Conservation (phyloP, 768 basidiomycete species). For the Boletus speciosus region DNA sequence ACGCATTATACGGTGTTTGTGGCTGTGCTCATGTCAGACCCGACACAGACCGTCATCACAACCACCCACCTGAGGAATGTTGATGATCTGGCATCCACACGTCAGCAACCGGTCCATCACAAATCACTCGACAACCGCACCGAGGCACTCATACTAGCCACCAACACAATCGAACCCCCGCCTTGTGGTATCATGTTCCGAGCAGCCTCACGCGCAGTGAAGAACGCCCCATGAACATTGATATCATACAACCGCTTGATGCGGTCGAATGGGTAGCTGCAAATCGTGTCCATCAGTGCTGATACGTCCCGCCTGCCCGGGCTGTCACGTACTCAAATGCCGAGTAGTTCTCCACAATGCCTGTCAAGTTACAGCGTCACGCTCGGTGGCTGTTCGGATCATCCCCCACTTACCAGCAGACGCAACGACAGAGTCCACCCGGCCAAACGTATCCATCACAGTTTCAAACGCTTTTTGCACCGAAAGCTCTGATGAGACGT, state of each 20-base stretch:
- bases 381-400: slow-evolving; percentile 3
- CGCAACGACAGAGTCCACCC: slow-evolving; percentile 80
- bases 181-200: slow-evolving; percentile 83
- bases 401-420: slow-evolving; percentile 64
- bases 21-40: slow-evolving; percentile 39
- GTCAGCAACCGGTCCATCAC: not conserved
- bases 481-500: slow-evolving; percentile 78
- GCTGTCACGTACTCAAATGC: slow-evolving; percentile 73
- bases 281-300: slow-evolving; percentile 7
- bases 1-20: slow-evolving; percentile 95
- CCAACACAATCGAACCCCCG: slow-evolving; percentile 77
- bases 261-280: slow-evolving; percentile 81
- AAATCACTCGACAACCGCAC: slow-evolving; percentile 43
- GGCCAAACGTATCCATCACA: slow-evolving; percentile 62
- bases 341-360: slow-evolving; percentile 84
- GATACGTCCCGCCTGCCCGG: not conserved
- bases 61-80: slow-evolving; percentile 72
- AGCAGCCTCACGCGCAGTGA: slow-evolving; percentile 94
- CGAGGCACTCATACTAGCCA: slow-evolving; percentile 89
- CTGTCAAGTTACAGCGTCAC: slow-evolving; percentile 34
- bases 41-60: not conserved
- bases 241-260: slow-evolving; percentile 83
- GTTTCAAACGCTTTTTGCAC: slow-evolving; percentile 71
- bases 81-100: slow-evolving; percentile 59
- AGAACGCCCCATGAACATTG: slow-evolving; percentile 93